Percentiles rank a stretch among this genome's conserved stretches.
Conservation (phyloP, 257 asterid genomes). For the Avicennia marina region DNA sequence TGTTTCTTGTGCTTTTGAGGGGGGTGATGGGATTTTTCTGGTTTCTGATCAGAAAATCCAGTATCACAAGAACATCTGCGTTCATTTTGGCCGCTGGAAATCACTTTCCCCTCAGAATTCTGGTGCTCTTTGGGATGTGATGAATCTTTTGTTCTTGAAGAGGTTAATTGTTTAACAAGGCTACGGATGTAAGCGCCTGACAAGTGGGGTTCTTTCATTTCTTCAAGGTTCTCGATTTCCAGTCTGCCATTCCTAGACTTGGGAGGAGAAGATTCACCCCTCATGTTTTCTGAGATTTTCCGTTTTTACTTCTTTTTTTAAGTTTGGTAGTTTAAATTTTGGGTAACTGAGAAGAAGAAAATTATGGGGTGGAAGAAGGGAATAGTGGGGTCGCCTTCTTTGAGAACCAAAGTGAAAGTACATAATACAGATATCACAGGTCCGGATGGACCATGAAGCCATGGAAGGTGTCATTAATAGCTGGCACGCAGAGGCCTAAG, state of each 20-base stretch:
- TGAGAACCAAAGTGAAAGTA: too few relatives aligned
- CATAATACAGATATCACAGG: too few relatives aligned
- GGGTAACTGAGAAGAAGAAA: too few relatives aligned
- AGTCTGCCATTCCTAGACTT: conserved; percentile 40
- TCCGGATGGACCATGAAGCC: too few relatives aligned
- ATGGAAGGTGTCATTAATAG: too few relatives aligned
- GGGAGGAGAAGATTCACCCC: conserved; percentile 66
- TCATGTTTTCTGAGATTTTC: conserved; percentile 51
- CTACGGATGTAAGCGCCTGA: conserved; percentile 90
- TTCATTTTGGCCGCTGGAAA: conserved; percentile 32
- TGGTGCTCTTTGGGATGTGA: conserved; percentile 37
- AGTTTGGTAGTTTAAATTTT: too few relatives aligned
- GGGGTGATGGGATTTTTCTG: conserved; percentile 34
- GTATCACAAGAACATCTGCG: too few relatives aligned
- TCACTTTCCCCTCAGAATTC: conserved; percentile 37
- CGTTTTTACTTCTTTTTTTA: too few relatives aligned
- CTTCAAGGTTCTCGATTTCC: conserved; percentile 41
- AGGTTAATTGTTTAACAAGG: conserved; percentile 80
- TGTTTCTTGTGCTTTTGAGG: conserved; percentile 63
- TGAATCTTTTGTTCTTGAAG: conserved; percentile 70
- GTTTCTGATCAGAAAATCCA: conserved; percentile 31
- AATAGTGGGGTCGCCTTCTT: too few relatives aligned
- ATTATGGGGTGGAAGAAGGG: too few relatives aligned
- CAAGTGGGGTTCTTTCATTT: conserved; percentile 59
- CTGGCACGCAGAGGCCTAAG: too few relatives aligned